Evolutionary conservation across 1,139 yeast genomes (phyloP), one percentile per base, ranked within the genome.

Genomic region (Pneumocystis murina): DNA sequence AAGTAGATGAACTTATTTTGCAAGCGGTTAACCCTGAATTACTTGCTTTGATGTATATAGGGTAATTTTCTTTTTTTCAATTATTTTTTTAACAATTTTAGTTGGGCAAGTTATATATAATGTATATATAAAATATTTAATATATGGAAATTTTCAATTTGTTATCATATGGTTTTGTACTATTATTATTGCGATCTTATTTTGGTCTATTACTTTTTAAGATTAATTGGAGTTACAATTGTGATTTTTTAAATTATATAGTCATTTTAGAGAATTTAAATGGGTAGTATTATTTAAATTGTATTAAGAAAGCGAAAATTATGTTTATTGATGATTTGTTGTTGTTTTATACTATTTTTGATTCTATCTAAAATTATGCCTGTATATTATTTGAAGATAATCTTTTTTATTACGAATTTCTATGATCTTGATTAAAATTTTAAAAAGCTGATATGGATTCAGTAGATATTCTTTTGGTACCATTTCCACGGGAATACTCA

Each of bases 1-100:
- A 92, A 71, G 96, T 90, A 1, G 97, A 92, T 71, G 84, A 87
- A 41, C 79, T 92, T 65, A 87, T 92, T 61, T 91, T 87, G 69
- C 89, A 87, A 67, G 95, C 98, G 0, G 81, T 87, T 0, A 84
- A 89, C 3, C 77, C 78, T 6, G 87, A 84, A 63, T 84, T 85
- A 67, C 76, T 94, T 63, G 79, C 88, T 39, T 85, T 81, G 69
- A 92, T 94, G 98, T 94, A 89, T 73, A 84, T 87, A 43, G 99
- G 99, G 60, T 58, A 58, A 2, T 92, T 98, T 98, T 82, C 87
- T 71, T 85, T 97, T 1, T 87, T 83, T 72, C 77, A 84, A 77
- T 84, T 72, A 69, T 20, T 28, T 43, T 24, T 61, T 43, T 57
- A 14, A 40, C 62, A 43, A 38, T 55, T 54, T 48, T 58, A 33